Base-by-base conservation (phyloP, 805 yeast genomes). In the Saccharomycodes ludwigii region DNA sequence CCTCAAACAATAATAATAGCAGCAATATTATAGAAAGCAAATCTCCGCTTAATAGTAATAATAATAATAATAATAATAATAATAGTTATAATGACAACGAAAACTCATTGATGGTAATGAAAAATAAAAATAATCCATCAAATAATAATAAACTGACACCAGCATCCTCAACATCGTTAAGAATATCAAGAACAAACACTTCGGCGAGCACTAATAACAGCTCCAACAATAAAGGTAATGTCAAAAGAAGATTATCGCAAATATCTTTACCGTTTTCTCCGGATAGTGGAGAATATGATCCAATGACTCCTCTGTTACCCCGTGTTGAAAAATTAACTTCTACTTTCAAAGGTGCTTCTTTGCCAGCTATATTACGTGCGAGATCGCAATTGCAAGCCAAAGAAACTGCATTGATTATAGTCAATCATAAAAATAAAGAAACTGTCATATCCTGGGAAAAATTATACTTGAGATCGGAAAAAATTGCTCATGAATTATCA, bases 361-460 rank as follows among this genome's bases (percentile, higher is more conserved):
- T 91, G 37, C 76, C 88, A 2, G 65, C 76, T 6, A 76, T 84
- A 11, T 58, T 91, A 36, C 62, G 86, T 27, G 76, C 73, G 34
- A 61, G 98, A 22, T 93, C 83, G 4, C 61, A 67, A 12, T 57
- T 71, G 4, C 75, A 75, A 39, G 67, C 68, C 12, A 72, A 71
- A 32, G 85, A 81, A 34, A 61, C 65, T 7, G 95, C 96, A 0
- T 64, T 88, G 24, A 56, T 76, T 27, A 68, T 74, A 2, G 59
- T 91, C 10, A 95, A 85, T 48, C 49, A 67, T 3, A 79, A 71
- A 42, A 96, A 95, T 5, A 86, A 83, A 49, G 96, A 86, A 46
- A 61, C 69, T 1, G 59, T 79, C 1, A 78, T 88, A 10, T 65
- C 88, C 1, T 91, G 98, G 98, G 95, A 83, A 36, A 85, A 83